These are phyloP conservation scores for Laetiporus sulphureus DNA, from an alignment of 1,284 basidiomycete genomes.

Conservation along the genomic window DNA sequence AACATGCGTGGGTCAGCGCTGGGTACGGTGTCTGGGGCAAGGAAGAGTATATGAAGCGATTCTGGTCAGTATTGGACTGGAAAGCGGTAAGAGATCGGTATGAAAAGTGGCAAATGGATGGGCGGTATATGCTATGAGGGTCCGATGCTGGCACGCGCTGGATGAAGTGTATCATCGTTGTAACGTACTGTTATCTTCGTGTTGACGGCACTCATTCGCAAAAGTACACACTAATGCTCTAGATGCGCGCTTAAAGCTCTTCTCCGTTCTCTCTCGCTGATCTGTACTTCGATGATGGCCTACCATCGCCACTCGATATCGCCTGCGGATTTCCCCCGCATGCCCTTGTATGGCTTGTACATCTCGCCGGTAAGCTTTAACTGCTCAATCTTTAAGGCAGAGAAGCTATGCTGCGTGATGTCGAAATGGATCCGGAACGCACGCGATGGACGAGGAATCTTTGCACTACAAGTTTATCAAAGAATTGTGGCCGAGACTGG, in stretches of 20 bases:
- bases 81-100: slow-evolving; percentile 43
- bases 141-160: background rate
- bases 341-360: slow-evolving; percentile 71
- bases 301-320: slow-evolving; percentile 73
- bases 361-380: slow-evolving; percentile 76
- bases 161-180: too few relatives aligned
- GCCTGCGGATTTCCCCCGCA: slow-evolving; percentile 55
- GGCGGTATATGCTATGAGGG: background rate
- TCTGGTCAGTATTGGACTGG: slow-evolving; percentile 92
- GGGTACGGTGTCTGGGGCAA: slow-evolving; percentile 94
- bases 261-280: background rate
- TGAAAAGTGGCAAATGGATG: slow-evolving; percentile 5
- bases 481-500: background rate
- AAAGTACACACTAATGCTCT: background rate
- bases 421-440: slow-evolving; percentile 70
- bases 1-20: slow-evolving; percentile 87
- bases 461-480: slow-evolving; percentile 21
- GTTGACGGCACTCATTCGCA: background rate
- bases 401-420: slow-evolving; percentile 70
- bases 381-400: slow-evolving; percentile 79
- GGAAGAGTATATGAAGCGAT: slow-evolving; percentile 83
- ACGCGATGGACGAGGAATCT: slow-evolving; percentile 50
- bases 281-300: background rate
- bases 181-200: background rate
- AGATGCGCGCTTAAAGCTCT: background rate